Conservation (phyloP, 2,329 filamentous ascomycete species). For the Trichothecium roseum region DNA sequence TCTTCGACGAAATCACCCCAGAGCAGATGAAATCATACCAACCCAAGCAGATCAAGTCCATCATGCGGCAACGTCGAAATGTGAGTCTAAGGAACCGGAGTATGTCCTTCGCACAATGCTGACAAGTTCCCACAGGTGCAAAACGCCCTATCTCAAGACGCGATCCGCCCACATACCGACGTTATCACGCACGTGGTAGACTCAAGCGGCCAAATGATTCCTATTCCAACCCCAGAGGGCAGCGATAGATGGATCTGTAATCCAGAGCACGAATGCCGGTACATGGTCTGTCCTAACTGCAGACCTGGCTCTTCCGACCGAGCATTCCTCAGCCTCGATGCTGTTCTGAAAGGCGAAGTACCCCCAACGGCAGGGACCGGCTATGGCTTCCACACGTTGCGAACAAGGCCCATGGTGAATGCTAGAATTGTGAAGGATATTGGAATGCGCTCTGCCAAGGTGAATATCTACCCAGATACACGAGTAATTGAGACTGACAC, state of each 20-base stretch:
- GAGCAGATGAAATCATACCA: conserved; percentile 33
- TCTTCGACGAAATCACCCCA: conserved; percentile 32
- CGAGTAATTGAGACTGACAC: no score
- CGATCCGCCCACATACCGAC: conserved; percentile 10
- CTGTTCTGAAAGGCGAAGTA: conserved; percentile 37
- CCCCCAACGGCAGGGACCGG: conserved; percentile 37
- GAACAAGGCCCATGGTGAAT: conserved; percentile 32
- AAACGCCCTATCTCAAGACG: conserved; percentile 18
- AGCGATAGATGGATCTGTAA: conserved; percentile 22
- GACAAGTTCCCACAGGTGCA: conserved; percentile 19
- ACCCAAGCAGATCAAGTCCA: conserved; percentile 32
- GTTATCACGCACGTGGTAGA: neutral
- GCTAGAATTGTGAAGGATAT: conserved; percentile 26
- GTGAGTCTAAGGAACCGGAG: conserved; percentile 27
- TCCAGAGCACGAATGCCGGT: conserved; percentile 33
- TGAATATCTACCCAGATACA: no score
- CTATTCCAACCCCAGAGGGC: neutral
- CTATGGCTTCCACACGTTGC: conserved; percentile 38
- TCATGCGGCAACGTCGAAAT: conserved; percentile 40
- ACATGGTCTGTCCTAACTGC: conserved; percentile 39
- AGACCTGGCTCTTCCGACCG: conserved; percentile 32
- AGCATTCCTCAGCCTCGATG: conserved; percentile 37
- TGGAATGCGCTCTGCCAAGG: conserved; percentile 19
- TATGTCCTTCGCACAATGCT: conserved; percentile 5
- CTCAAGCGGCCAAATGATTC: conserved; percentile 6